Evolutionary conservation across 257 asterid species (phyloP), one percentile per base, ranked within the genome.

Genomic region (Ballota nigra): DNA sequence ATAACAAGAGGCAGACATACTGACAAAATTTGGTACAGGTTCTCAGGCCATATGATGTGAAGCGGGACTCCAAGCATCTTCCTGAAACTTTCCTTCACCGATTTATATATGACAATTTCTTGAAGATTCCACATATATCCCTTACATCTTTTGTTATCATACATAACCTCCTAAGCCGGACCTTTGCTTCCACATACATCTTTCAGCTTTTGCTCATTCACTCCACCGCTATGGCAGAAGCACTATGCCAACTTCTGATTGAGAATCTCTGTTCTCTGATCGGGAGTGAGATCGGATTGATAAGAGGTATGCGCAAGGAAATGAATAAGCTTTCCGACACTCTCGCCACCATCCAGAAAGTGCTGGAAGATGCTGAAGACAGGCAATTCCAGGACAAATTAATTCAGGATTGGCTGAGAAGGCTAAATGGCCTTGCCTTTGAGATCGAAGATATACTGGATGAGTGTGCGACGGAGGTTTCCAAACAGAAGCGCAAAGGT

Each of bases 391-490:
- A 34, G 2, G 29, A 34, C 68, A 58, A 41, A 20, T 16, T 49
- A 4, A 60, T 71, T 18, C 75, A 59, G 19, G 45, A 11, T 15
- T 75, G 83, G 83, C 61, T 79, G 4, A 40, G 36, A 20, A 75
- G 72, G 74, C 81, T 80, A 31, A 47, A 72, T 0, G 47, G 1
- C 7, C 40, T 64, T 8, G 59, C 79, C 6, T 68, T 41, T 33
- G 74, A 80, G 63, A 60, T 72, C 3, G 84, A 80, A 16, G 84
- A 72, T 40, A 7, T 78, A 6, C 29, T 78, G 56, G 83, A 68
- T 3, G 85, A 81, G 26, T 78, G 76, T 18, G 45, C 41, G 5
- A 70, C 63, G 1, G 73, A 74, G 51, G 71, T 58, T 8, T 31
- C 52, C 2, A 43, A 43, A 16, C 6, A 66, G 33, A 36, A n/a